Evolutionary conservation across 2,329 filamentous ascomycete species (phyloP), one percentile per base, ranked within the genome.

Genomic region (Lasiodiplodia sp.): DNA sequence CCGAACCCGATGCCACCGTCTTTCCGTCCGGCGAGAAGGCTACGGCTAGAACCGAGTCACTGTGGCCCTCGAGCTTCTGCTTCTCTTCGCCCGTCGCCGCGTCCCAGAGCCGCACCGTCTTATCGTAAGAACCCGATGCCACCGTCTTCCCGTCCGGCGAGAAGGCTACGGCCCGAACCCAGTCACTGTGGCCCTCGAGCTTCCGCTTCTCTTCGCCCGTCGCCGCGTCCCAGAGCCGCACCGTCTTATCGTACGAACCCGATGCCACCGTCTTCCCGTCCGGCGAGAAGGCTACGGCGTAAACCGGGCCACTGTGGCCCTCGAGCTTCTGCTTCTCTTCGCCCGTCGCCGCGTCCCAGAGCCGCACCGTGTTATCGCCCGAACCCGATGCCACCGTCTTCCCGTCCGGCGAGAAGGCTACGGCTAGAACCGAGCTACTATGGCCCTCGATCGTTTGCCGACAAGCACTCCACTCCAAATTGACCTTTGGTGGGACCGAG

Each of bases 321-420:
- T 70, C 58, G 44, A 72, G 67, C 66, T 40, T 66, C 18, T 65
- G 63, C 49, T 23, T 58, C 25, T 31, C 47, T 65, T 60, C 44
- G 21, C 65, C 70, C 37, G 68, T 69, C 21, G n/a, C 56, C 38
- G 51, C 51, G 40, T 71, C 68, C 72, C 70, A 73, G 18, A 73
- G 37, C 66, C 60, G 38, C 34, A 72, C 71, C 53, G 68, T 72
- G 6, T 49, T 66, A 66, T 73, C 70, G 12, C 18, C 0, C 2
- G 71, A 73, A 55, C 55, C 71, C n/a, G 70, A 73, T 34, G 68
- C 71, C 18, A 73, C 28, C 40, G 68, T 60, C 66, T 70, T 58
- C 12, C 69, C 64, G 55, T 73, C 71, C 58, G 70, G 68, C 47
- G 71, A 72, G 70, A 73, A 74, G 31, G 66, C 70, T 44, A 72